Evolutionary conservation across 2,329 filamentous ascomycete genomes (phyloP), one percentile per base, ranked within the genome.

Genomic region (Diplodia mutila): DNA sequence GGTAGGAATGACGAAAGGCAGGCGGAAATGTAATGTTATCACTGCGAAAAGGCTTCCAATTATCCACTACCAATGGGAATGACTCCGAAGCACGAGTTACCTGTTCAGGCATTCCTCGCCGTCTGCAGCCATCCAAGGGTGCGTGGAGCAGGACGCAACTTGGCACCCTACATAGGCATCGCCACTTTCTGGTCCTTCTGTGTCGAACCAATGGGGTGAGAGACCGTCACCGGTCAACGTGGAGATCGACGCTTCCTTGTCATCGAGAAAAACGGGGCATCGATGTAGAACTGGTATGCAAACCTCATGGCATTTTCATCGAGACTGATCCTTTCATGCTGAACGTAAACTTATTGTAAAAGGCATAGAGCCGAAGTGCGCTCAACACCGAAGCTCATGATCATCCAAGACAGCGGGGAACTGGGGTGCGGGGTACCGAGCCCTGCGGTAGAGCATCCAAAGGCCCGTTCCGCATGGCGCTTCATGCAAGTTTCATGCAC

Each of bases 11-110:
- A 51, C 46, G 46, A 37, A 63, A 48, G 46, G 46, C 27, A 21
- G 42, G 42, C 37, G 42, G 48, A 37, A 63, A 51, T 63, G 59
- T 63, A 63, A 63, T 51, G 59, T 25, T 14, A 63, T 37, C 39
- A 63, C 21, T 63, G 29, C 42, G 29, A 29, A 18, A 34, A 23
- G 27, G 29, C 59, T 63, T 63, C 12, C 49, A 29, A 32, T 27
- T 29, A 32, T 14, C 37, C 34, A n/a, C 27, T 25, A n/a, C 23
- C 29, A 61, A 59, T 25, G 37, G 37, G 42, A 11, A 29, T 16
- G 32, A 39, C 29, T 21, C 29, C 39, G 57, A 37, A 46, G 46
- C 27, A 25, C 27, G n/a, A 32, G 27, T 34, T 51, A 37, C 42
- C 27, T n/a, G 8, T 63, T 25, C 18, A 37, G 29, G 42, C 27